A percentile compares a stretch with the other conserved stretches of the same genome.
These are phyloP conservation scores for Nakaseomyces uthaithaninus DNA, from an alignment of 1,139 yeast genomes.

Conservation along the genomic window DNA sequence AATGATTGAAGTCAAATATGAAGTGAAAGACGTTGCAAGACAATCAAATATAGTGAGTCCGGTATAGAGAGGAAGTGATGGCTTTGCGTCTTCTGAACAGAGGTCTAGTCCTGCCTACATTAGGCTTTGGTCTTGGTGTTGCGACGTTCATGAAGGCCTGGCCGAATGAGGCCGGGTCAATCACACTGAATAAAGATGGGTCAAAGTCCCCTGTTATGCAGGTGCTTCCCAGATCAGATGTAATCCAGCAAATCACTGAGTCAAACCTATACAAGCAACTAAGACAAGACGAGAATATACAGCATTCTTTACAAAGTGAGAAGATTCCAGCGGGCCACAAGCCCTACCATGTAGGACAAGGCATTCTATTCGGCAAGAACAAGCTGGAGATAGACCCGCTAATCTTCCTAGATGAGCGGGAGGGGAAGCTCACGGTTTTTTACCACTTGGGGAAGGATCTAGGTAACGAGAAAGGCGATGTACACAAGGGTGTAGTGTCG, in stretches of 20 bases:
- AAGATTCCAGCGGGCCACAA: constrained; percentile 56
- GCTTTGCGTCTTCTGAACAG: constrained; percentile 14
- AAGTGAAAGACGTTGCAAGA: too few species aligned
- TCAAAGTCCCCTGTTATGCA: constrained; percentile 13
- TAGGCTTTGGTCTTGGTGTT: constrained; percentile 28
- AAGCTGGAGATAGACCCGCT: constrained; percentile 63
- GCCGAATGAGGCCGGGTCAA: constrained; percentile 26
- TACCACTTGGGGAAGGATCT: constrained; percentile 64
- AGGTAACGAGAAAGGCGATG: constrained; percentile 53
- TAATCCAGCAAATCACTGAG: constrained; percentile 18
- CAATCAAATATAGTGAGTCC: too few species aligned
- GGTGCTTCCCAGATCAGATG: constrained; percentile 15
- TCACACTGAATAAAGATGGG: constrained; percentile 15
- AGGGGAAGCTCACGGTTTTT: constrained; percentile 48
- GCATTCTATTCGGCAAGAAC: constrained; percentile 53
- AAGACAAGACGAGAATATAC: constrained; percentile 13
- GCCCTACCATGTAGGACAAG: constrained; percentile 56
- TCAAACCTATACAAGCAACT: constrained; percentile 16
- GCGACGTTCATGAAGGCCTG: constrained; percentile 27
- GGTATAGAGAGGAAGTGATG: constrained; percentile 1
- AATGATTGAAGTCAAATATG: too few species aligned
- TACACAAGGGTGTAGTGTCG: constrained; percentile 83
- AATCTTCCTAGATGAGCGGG: constrained; percentile 40
- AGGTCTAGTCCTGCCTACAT: constrained; percentile 23
- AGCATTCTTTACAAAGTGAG: constrained; percentile 25